phyloP scores from a whole-genome alignment of 768 basidiomycete species.

The Boletus sp. region DNA sequence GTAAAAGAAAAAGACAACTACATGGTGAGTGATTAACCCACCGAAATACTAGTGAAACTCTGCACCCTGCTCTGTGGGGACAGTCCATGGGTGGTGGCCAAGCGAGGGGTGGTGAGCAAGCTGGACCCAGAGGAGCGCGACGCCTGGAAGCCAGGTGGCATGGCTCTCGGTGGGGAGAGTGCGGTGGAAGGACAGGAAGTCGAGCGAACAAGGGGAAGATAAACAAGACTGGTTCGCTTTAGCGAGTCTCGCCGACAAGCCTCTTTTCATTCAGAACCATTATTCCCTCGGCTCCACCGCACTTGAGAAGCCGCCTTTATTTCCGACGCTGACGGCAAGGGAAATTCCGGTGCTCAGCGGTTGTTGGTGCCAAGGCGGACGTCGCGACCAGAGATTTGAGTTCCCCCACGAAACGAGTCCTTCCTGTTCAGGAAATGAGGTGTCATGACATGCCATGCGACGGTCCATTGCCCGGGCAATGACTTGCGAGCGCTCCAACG shows the following conservation, averaged over 20 bases:
- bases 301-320: neutral
- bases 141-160: slow-evolving; percentile 8
- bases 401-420: neutral
- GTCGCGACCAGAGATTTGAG: neutral
- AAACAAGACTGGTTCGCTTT: neutral
- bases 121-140: slow-evolving; percentile 11
- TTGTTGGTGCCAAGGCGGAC: neutral
- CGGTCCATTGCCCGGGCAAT: too few relatives aligned
- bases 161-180: slow-evolving; percentile 6
- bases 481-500: neutral
- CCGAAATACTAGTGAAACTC: slow-evolving; percentile 27
- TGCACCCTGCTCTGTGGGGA: slow-evolving; percentile 21
- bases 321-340: slow-evolving; percentile 2
- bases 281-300: slow-evolving; percentile 3
- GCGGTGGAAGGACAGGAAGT: neutral
- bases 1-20: neutral
- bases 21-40: neutral
- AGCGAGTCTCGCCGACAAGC: neutral
- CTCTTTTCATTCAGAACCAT: neutral
- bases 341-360: neutral
- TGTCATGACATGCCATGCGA: too few relatives aligned
- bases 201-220: neutral
- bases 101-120: slow-evolving; percentile 8
- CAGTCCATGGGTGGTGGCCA: slow-evolving; percentile 2
- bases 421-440: neutral